These are phyloP conservation scores for Pythium myriotylum DNA, from an alignment of 352 stramenopile genomes.

Conservation along the genomic window DNA sequence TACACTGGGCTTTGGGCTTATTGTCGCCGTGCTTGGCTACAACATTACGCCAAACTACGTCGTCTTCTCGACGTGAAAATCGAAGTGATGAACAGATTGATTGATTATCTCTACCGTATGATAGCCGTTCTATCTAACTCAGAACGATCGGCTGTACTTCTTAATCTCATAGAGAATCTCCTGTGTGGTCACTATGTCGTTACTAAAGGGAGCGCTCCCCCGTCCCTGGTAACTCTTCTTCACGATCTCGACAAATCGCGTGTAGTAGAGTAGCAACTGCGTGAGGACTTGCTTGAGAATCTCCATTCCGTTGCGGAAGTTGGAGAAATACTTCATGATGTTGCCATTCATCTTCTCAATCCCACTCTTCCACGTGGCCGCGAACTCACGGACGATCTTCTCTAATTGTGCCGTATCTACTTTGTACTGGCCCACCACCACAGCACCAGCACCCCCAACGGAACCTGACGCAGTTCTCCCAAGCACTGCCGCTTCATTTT, in stretches of 20 bases:
- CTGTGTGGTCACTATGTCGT: slow-evolving; percentile 95
- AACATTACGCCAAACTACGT: slow-evolving; percentile 57
- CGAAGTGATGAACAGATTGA: too few species aligned
- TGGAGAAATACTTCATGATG: slow-evolving; percentile 97
- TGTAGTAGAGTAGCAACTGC: slow-evolving; percentile 98
- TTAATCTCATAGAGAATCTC: slow-evolving; percentile 98
- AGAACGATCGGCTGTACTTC: slow-evolving; percentile 96
- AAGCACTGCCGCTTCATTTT: slow-evolving; percentile 89
- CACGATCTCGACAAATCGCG: slow-evolving; percentile 97
- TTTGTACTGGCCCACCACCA: slow-evolving; percentile 30
- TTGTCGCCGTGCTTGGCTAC: slow-evolving; percentile 81
- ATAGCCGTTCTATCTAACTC: slow-evolving; percentile 19
- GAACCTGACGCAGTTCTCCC: slow-evolving; percentile 39
- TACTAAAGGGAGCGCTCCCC: slow-evolving; percentile 70
- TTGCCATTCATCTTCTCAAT: slow-evolving; percentile 98
- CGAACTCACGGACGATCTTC: slow-evolving; percentile 95
- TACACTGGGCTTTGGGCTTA: slow-evolving; percentile 84
- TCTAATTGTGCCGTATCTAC: slow-evolving; percentile 92
- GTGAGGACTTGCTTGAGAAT: slow-evolving; percentile 99
- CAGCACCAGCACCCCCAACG: slow-evolving; percentile 8
- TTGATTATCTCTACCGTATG: neutral
- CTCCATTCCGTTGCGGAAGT: slow-evolving; percentile 99
- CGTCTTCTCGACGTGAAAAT: slow-evolving; percentile 14
- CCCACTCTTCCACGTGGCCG: slow-evolving; percentile 93
- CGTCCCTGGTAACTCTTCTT: slow-evolving; percentile 88